phyloP scores from a whole-genome alignment of 169 alveolate species.

The Plasmodium coatneyi region DNA sequence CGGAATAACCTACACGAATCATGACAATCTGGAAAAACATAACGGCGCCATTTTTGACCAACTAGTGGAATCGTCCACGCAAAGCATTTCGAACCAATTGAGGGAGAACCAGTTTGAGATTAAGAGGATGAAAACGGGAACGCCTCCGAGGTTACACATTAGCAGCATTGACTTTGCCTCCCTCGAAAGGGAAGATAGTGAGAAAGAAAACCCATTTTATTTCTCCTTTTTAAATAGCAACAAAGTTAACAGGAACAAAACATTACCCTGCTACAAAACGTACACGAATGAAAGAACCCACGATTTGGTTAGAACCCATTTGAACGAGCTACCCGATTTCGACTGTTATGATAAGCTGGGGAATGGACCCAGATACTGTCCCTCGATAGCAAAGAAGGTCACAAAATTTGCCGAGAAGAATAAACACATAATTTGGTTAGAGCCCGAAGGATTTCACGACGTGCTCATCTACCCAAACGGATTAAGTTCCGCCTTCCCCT shows the following conservation, averaged over 20 bases:
- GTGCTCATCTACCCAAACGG: constrained; percentile 93
- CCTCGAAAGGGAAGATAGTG: constrained; percentile 88
- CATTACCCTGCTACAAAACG: constrained; percentile 87
- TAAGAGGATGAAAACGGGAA: constrained; percentile 87
- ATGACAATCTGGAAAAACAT: background rate
- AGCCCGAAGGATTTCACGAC: constrained; percentile 91
- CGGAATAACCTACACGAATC: background rate
- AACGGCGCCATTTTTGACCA: constrained; percentile 2
- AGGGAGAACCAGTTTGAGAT: constrained; percentile 75
- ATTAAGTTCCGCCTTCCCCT: constrained; percentile 91
- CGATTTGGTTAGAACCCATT: constrained; percentile 79
- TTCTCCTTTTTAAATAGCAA: constrained; percentile 86
- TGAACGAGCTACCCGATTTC: constrained; percentile 83
- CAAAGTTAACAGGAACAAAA: constrained; percentile 46
- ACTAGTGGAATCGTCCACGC: constrained; percentile 30
- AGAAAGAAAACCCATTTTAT: constrained; percentile 82
- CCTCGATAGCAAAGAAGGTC: constrained; percentile 90
- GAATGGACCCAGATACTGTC: constrained; percentile 94
- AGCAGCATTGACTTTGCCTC: constrained; percentile 85
- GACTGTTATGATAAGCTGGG: constrained; percentile 87
- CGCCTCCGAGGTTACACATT: constrained; percentile 92
- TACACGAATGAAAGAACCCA: constrained; percentile 88
- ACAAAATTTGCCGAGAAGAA: constrained; percentile 84
- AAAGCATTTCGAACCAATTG: constrained; percentile 39
- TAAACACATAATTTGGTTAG: constrained; percentile 93